Evolutionary conservation across 345 rosid genomes (phyloP).

Genomic region (Boechera retrofracta): DNA sequence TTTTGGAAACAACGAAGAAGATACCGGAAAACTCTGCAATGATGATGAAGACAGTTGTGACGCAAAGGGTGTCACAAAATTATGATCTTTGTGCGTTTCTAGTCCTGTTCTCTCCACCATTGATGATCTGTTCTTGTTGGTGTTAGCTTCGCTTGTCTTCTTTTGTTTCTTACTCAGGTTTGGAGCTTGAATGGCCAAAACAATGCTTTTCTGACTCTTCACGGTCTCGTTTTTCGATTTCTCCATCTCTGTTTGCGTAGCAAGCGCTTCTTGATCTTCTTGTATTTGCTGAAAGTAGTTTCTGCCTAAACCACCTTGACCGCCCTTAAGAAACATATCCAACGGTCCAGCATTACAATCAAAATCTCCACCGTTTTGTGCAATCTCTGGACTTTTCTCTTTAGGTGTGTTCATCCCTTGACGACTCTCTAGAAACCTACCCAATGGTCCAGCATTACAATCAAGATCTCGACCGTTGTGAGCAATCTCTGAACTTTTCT

Average conservation of each 20-base stretch:
- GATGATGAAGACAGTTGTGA: slow-evolving; percentile 17
- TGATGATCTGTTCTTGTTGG: slow-evolving; percentile 14
- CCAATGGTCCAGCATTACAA: slow-evolving; percentile 8
- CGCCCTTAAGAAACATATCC: slow-evolving; percentile 7
- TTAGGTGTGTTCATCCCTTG: slow-evolving; percentile 15
- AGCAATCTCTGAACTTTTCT: not conserved
- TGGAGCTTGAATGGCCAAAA: slow-evolving; percentile 44
- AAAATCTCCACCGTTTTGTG: slow-evolving; percentile 2
- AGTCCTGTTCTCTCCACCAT: slow-evolving; percentile 11
- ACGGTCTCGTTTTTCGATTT: not conserved
- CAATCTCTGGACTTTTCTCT: not conserved
- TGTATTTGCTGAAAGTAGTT: slow-evolving; percentile 30
- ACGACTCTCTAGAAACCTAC: not conserved
- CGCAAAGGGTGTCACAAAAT: slow-evolving; percentile 28
- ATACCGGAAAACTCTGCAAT: slow-evolving; percentile 30
- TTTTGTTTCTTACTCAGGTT: slow-evolving; percentile 18
- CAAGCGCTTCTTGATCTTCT: slow-evolving; percentile 10
- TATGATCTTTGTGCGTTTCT: slow-evolving; percentile 28
- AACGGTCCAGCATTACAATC: slow-evolving; percentile 18
- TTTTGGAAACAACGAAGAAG: slow-evolving; percentile 26
- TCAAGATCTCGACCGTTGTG: slow-evolving; percentile 10
- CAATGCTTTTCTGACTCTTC: slow-evolving; percentile 30
- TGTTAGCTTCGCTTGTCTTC: slow-evolving; percentile 32
- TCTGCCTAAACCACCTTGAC: slow-evolving; percentile 16
- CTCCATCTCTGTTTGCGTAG: slow-evolving; percentile 3